Percentiles rank a stretch among this genome's conserved stretches.
Conservation (phyloP, 1,284 basidiomycete species). For the Cutaneotrichosporon cyanovorans region DNA sequence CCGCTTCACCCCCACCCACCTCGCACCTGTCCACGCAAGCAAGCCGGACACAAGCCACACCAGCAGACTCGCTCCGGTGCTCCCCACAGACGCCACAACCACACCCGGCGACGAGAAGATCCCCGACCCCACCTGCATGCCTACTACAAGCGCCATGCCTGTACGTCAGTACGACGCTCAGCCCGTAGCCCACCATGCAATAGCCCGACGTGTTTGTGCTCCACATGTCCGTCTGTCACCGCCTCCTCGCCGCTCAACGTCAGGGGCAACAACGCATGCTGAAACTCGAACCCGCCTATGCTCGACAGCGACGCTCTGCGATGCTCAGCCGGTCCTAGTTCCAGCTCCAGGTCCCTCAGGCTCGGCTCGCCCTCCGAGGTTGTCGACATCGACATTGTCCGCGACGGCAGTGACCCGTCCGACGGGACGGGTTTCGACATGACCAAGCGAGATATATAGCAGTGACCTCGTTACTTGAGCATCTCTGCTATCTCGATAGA, state of each 20-base stretch:
- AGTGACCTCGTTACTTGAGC: no score
- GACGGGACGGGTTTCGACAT: neutral
- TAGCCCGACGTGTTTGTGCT: slow-evolving; percentile 67
- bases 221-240: slow-evolving; percentile 32
- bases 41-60: slow-evolving; percentile 75
- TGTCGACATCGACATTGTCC: slow-evolving; percentile 36
- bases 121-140: slow-evolving; percentile 81
- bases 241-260: slow-evolving; percentile 56
- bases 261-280: slow-evolving; percentile 66
- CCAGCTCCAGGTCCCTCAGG: slow-evolving; percentile 66
- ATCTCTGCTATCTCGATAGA: no score
- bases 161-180: slow-evolving; percentile 1
- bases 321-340: slow-evolving; percentile 43
- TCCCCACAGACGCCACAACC: slow-evolving; percentile 77
- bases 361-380: slow-evolving; percentile 52
- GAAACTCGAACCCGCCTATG: slow-evolving; percentile 61
- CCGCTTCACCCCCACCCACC: slow-evolving; percentile 20
- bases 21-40: slow-evolving; percentile 83
- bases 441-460: no score
- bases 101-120: slow-evolving; percentile 90
- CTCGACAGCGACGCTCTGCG: slow-evolving; percentile 54
- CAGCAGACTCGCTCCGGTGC: slow-evolving; percentile 69
- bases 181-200: slow-evolving; percentile 56
- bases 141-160: slow-evolving; percentile 79
- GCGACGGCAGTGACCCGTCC: slow-evolving; percentile 4